Conservation (phyloP, 169 alveolate species). For the Cryptosporidium xiaoi region DNA sequence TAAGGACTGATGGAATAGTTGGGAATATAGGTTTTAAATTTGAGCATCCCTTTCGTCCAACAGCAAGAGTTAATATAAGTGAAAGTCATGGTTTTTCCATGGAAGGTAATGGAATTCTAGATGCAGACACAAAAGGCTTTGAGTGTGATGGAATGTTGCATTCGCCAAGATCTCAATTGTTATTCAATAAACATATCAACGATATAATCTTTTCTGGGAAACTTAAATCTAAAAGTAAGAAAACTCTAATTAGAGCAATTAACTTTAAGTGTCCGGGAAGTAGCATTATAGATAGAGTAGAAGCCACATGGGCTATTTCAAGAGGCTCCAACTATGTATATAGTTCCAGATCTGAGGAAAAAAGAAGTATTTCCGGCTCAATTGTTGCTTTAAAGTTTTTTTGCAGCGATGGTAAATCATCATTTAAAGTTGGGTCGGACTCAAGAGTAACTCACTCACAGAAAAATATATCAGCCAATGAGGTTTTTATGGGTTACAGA, state of each 20-base stretch:
- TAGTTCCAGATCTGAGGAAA: background rate
- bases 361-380: constrained; percentile 34
- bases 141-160: constrained; percentile 56
- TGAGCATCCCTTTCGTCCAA: constrained; percentile 42
- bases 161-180: constrained; percentile 56
- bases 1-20: constrained; percentile 26
- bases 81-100: constrained; percentile 21
- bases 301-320: constrained; percentile 37
- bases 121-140: constrained; percentile 38
- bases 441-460: constrained; percentile 56
- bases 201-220: constrained; percentile 42
- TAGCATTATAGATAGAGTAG: constrained; percentile 69
- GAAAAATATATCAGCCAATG: constrained; percentile 28
- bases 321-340: constrained; percentile 5
- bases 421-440: constrained; percentile 67
- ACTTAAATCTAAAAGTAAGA: constrained; percentile 49
- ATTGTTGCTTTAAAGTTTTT: constrained; percentile 65
- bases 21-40: constrained; percentile 53
- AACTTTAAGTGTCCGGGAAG: constrained; percentile 54
- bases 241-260: constrained; percentile 51
- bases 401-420: constrained; percentile 65
- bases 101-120: constrained; percentile 61
- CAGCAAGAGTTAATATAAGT: constrained; percentile 11
- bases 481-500: constrained; percentile 40
- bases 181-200: constrained; percentile 47